phyloP scores from a whole-genome alignment of 768 basidiomycete species.

The Leccinum truebloodii region DNA sequence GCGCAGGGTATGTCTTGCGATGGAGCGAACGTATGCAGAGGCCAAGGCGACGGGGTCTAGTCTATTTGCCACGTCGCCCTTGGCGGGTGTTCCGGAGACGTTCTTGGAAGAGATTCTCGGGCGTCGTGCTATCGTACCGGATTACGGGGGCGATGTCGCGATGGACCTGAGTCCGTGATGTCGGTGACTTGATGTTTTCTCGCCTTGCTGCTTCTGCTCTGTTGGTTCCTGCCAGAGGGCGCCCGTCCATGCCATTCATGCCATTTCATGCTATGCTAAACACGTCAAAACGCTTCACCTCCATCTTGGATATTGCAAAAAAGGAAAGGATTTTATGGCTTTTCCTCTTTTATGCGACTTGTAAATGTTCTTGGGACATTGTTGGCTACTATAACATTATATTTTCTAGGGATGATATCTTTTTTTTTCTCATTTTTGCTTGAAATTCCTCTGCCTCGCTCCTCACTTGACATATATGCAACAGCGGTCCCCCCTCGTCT shows the following conservation, averaged over 20 bases:
- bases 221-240: not conserved
- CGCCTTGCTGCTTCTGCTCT: conserved; percentile 4
- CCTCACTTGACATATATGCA: conserved; percentile 8
- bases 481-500: not conserved
- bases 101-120: conserved; percentile 69
- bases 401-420: conserved; percentile 33
- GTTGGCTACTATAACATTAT: conserved; percentile 37
- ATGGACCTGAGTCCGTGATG: conserved; percentile 45
- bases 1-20: conserved; percentile 56
- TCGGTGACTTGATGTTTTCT: not conserved
- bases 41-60: conserved; percentile 37
- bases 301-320: conserved; percentile 23
- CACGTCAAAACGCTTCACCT: conserved; percentile 1
- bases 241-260: not conserved
- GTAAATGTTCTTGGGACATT: conserved; percentile 39
- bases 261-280: not conserved
- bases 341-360: conserved; percentile 19
- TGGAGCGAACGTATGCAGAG: conserved; percentile 53
- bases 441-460: conserved; percentile 13
- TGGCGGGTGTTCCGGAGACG: conserved; percentile 57
- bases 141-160: conserved; percentile 28
- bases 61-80: conserved; percentile 59
- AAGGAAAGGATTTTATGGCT: conserved; percentile 8
- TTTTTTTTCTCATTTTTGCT: conserved; percentile 20
- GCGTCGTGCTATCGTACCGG: conserved; percentile 13